phyloP scores from a whole-genome alignment of 495 filamentous ascomycete species.

The Talaromyces ruber region DNA sequence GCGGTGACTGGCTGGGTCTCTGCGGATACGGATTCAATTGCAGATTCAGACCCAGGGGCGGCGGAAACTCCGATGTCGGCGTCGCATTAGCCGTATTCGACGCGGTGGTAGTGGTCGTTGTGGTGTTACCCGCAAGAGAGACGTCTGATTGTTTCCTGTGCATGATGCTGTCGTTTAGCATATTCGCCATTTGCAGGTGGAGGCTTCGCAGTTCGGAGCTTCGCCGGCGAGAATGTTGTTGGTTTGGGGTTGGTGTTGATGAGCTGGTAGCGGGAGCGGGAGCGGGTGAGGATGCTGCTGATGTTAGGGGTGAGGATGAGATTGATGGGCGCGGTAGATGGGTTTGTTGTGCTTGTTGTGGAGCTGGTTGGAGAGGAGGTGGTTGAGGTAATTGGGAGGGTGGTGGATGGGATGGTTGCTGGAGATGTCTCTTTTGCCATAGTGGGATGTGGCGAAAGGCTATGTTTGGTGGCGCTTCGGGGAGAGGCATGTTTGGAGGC shows the following conservation, averaged over 20 bases:
- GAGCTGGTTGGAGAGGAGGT: neutral
- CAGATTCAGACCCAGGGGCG: neutral
- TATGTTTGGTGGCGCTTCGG: conserved; percentile 1
- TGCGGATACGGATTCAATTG: neutral
- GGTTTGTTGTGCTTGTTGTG: neutral
- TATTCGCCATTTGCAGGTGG: neutral
- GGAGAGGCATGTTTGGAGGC: conserved; percentile 3
- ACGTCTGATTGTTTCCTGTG: neutral
- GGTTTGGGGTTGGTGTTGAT: neutral
- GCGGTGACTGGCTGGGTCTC: neutral
- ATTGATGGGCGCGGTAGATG: neutral
- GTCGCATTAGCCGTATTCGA: neutral
- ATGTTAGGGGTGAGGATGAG: neutral
- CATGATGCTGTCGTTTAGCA: neutral
- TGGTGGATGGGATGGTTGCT: neutral
- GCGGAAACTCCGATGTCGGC: neutral
- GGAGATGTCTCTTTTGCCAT: neutral
- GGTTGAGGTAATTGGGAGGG: neutral
- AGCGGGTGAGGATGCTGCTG: neutral
- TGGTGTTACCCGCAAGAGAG: neutral
- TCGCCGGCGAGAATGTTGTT: neutral
- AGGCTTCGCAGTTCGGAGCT: neutral
- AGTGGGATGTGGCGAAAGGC: neutral
- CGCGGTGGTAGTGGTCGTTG: neutral
- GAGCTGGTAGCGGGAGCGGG: neutral